A percentile compares a stretch with the other conserved stretches of the same genome.
phyloP scores from a whole-genome alignment of 805 yeast genomes.

The Lipomyces lipofer region DNA sequence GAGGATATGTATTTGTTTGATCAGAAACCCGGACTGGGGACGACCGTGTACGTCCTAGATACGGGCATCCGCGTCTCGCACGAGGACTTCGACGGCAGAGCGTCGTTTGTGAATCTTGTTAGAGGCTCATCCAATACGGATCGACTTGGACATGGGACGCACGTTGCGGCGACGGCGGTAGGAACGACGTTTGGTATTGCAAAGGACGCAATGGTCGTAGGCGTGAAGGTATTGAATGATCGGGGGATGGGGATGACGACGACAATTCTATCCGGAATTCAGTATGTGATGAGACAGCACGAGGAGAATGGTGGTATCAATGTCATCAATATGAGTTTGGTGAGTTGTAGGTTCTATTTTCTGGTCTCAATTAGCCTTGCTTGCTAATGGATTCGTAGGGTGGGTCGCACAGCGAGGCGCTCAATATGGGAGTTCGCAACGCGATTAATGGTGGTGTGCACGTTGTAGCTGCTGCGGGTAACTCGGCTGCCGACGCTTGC shows the following conservation, averaged over 20 bases:
- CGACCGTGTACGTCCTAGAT: conserved; percentile 73
- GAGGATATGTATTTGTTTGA: conserved; percentile 6
- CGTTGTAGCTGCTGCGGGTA: conserved; percentile 95
- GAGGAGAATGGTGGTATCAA: conserved; percentile 30
- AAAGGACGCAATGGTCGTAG: conserved; percentile 73
- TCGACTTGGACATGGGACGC: conserved; percentile 94
- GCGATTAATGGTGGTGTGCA: conserved; percentile 87
- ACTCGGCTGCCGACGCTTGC: conserved; percentile 91
- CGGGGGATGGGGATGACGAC: conserved; percentile 84
- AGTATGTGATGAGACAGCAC: conserved; percentile 76
- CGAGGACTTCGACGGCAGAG: conserved; percentile 65
- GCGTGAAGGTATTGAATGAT: conserved; percentile 75
- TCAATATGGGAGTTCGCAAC: conserved; percentile 85
- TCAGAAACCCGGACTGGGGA: conserved; percentile 23
- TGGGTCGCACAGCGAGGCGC: conserved; percentile 50
- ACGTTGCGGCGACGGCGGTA: conserved; percentile 94
- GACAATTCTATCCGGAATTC: conserved; percentile 82
- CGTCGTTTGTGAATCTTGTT: conserved; percentile 43
- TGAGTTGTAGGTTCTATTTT: conserved; percentile 70
- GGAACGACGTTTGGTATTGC: conserved; percentile 81
- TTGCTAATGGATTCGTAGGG: conserved; percentile 9
- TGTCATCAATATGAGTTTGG: conserved; percentile 71
- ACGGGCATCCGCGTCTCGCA: conserved; percentile 82
- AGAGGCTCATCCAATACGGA: conserved; percentile 44
- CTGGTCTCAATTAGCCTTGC: not conserved